Percentiles rank a stretch among this genome's conserved stretches.
phyloP scores from a whole-genome alignment of 495 filamentous ascomycete genomes.

The Penicillium ucsense region DNA sequence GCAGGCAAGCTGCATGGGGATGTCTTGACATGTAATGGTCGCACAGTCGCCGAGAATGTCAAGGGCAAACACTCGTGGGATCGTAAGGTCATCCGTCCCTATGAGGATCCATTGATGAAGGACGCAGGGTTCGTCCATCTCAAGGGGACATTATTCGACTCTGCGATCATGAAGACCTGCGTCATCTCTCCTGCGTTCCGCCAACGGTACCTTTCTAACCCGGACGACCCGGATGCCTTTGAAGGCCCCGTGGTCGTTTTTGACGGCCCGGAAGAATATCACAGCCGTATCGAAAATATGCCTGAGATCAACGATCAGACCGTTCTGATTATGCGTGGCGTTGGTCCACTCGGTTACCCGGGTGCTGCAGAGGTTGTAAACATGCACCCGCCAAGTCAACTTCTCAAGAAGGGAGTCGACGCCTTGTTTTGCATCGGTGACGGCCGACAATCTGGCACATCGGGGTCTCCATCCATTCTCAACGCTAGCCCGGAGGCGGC shows the following conservation, averaged over 20 bases:
- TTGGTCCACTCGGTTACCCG: slow-evolving; percentile 44
- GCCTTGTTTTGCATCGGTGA: slow-evolving; percentile 48
- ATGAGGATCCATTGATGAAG: slow-evolving; percentile 34
- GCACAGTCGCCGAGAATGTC: slow-evolving; percentile 32
- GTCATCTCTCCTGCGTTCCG: slow-evolving; percentile 42
- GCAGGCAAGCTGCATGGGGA: slow-evolving; percentile 32
- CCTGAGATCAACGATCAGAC: slow-evolving; percentile 37
- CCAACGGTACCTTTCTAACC: slow-evolving; percentile 37
- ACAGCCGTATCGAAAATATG: slow-evolving; percentile 36
- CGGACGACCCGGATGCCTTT: slow-evolving; percentile 42
- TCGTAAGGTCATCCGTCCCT: slow-evolving; percentile 34
- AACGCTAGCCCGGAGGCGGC: slow-evolving; percentile 51
- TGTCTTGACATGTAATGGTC: slow-evolving; percentile 35
- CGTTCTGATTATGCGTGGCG: slow-evolving; percentile 45
- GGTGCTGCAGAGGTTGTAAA: slow-evolving; percentile 49
- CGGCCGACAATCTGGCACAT: slow-evolving; percentile 46
- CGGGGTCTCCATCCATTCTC: slow-evolving; percentile 44
- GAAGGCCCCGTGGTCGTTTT: slow-evolving; percentile 42
- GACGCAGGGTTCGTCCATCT: slow-evolving; percentile 44
- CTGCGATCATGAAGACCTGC: slow-evolving; percentile 49
- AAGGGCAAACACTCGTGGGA: slow-evolving; percentile 35
- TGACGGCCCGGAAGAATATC: slow-evolving; percentile 46
- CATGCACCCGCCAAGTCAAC: slow-evolving; percentile 42
- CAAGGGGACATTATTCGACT: slow-evolving; percentile 41
- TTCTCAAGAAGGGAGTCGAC: slow-evolving; percentile 37